phyloP scores from a whole-genome alignment of 2,329 filamentous ascomycete genomes.

The Aspergillus neoniger region DNA sequence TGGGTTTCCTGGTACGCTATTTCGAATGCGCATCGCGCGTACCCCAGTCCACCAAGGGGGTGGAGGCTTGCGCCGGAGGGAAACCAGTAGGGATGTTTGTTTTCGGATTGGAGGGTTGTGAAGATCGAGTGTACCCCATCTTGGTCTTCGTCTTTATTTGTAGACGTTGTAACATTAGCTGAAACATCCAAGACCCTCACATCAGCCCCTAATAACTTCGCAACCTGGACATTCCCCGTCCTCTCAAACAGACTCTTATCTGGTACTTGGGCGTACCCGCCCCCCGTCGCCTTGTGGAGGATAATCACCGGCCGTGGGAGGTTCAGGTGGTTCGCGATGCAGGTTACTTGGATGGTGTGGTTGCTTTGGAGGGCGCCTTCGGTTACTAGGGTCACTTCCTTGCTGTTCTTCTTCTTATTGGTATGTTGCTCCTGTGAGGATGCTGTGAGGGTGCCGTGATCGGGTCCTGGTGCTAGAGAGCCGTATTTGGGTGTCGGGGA shows the following conservation, averaged over 20 bases:
- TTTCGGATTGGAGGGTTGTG: neutral
- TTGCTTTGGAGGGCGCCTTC: constrained; percentile 42
- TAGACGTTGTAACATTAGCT: neutral
- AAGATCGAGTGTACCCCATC: neutral
- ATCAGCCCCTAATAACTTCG: constrained; percentile 36
- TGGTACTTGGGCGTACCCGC: constrained; percentile 23
- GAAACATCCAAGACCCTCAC: constrained; percentile 50
- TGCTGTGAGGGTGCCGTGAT: neutral
- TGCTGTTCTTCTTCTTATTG: too few species aligned
- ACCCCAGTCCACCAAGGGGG: constrained; percentile 36
- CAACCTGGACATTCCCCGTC: constrained; percentile 32
- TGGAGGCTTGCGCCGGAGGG: constrained; percentile 39
- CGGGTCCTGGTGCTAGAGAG: neutral
- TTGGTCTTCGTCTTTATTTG: too few species aligned
- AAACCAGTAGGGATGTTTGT: constrained; percentile 36
- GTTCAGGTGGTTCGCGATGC: constrained; percentile 30
- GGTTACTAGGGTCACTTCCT: constrained; percentile 34
- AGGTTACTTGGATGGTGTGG: constrained; percentile 39
- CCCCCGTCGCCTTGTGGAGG: constrained; percentile 32
- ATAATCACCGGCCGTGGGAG: constrained; percentile 29
- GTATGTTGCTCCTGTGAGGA: too few species aligned
- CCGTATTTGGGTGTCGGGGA: constrained; percentile 5
- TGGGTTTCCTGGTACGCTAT: constrained; percentile 32
- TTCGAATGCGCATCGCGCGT: constrained; percentile 36
- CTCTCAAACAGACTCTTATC: constrained; percentile 21